Evolutionary conservation across 2,329 filamentous ascomycete species (phyloP), one percentile per base, ranked within the genome.

Genomic region (Penicillium sp.): DNA sequence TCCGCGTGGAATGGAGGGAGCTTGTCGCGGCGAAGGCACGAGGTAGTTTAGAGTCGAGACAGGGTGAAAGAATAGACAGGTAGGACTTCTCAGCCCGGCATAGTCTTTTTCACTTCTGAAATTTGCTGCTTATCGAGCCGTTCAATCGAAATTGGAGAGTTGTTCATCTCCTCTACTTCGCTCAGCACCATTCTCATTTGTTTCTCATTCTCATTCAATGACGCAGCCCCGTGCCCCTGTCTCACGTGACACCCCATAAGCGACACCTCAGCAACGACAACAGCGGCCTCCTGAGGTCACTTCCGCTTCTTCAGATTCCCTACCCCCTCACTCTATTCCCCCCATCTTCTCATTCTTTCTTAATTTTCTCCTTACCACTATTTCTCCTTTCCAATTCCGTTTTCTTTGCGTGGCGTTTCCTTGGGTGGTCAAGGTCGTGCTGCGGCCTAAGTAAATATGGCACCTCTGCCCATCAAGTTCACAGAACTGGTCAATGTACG

Each of bases 381-480:
- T 12, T 16, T 46, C 52, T 47, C 49, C 51, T 54, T 52, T 58
- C 62, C 52, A 47, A 49, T 57, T 61, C 59, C 59, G 54, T 57
- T 63, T 67, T 64, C 51, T 64, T 71, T 65, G 61, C 65, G 63
- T 61, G 70, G 71, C 68, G 69, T 73, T 72, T 60, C 56, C 58
- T 69, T 66, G 56, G 69, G 69, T 68, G 71, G 66, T 72, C 74
- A 65, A 73, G 71, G 72, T 72, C 70, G 68, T 69, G 56, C 64
- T 66, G 61, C 70, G 68, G 68, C 72, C 67, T 67, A 70, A 65
- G 69, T 73, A 75, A 76, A 70, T 73, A 79, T 79, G 76, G 76
- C 76, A 69, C 83, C 86, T 76, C 81, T 95, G 71, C 90, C 89
- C 70, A 95, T 96, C 79, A 91, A 90, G 81, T 95, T 96, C 77